Conservation (phyloP, 2,329 filamentous ascomycete species). For the Aspergillus ochraceoroseus region DNA sequence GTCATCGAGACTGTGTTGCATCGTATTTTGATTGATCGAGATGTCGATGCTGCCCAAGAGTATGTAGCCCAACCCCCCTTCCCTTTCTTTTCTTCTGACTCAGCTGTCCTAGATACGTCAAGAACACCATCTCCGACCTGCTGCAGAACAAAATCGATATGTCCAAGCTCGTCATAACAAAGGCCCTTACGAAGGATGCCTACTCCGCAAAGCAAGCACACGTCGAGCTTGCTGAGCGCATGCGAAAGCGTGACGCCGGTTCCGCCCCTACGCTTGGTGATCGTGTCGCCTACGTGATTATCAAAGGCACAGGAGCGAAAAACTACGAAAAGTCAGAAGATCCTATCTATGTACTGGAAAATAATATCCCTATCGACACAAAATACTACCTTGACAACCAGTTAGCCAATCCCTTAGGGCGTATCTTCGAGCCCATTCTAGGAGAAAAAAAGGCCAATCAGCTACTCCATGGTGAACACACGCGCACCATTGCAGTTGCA, state of each 20-base stretch:
- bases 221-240: constrained; percentile 88
- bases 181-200: constrained; percentile 83
- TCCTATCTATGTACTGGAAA: constrained; percentile 91
- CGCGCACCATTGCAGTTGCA: constrained; percentile 86
- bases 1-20: constrained; percentile 94
- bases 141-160: constrained; percentile 98
- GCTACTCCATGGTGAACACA: constrained; percentile 87
- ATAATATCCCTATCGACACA: constrained; percentile 96
- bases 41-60: constrained; percentile 87
- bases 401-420: constrained; percentile 83
- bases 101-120: constrained; percentile 70
- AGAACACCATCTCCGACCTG: constrained; percentile 88
- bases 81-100: constrained; percentile 26
- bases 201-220: constrained; percentile 94
- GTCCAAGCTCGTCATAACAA: constrained; percentile 98
- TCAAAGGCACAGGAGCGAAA: constrained; percentile 84
- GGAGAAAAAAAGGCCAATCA: constrained; percentile 86
- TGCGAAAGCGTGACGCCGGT: constrained; percentile 94
- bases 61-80: constrained; percentile 49
- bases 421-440: constrained; percentile 97
- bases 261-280: constrained; percentile 90
- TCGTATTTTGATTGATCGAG: constrained; percentile 91
- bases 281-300: constrained; percentile 96
- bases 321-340: constrained; percentile 98
- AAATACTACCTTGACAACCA: constrained; percentile 99